A percentile compares a stretch with the other conserved stretches of the same genome.
Conservation (phyloP, 768 basidiomycete genomes). For the Boletus rex-veris region DNA sequence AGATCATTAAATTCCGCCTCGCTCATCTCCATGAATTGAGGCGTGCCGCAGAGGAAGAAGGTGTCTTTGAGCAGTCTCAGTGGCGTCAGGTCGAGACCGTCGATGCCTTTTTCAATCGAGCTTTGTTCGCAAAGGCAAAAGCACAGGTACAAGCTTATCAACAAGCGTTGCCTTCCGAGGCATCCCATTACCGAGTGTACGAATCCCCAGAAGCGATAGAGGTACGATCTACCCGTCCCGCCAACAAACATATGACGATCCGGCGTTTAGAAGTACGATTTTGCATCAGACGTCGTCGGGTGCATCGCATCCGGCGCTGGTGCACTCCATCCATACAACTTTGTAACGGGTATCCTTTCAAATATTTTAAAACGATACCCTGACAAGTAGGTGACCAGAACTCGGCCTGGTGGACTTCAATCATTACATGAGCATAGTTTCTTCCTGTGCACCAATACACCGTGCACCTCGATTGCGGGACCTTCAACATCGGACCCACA, state of each 20-base stretch:
- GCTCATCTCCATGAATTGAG: constrained; percentile 52
- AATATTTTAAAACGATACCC: constrained; percentile 48
- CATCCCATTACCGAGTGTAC: constrained; percentile 30
- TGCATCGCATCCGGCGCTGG: constrained; percentile 54
- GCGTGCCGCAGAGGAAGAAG: constrained; percentile 51
- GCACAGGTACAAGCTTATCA: constrained; percentile 42
- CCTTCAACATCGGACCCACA: constrained; percentile 23
- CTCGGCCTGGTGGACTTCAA: background rate
- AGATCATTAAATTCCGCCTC: constrained; percentile 58
- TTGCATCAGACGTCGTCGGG: constrained; percentile 45
- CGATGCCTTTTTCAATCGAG: constrained; percentile 50
- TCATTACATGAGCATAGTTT: constrained; percentile 40
- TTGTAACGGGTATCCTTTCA: constrained; percentile 59
- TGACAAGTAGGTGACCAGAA: constrained; percentile 38
- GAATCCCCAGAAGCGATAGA: constrained; percentile 34
- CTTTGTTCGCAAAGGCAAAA: constrained; percentile 42
- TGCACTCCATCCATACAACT: constrained; percentile 65
- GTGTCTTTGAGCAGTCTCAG: constrained; percentile 50
- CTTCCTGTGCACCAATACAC: constrained; percentile 54
- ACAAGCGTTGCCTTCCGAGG: constrained; percentile 49
- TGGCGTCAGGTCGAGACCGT: constrained; percentile 54
- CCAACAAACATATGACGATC: background rate
- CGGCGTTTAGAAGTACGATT: constrained; percentile 41
- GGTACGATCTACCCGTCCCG: constrained; percentile 14
- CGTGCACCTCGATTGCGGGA: constrained; percentile 51